Percentiles rank a stretch among this genome's conserved stretches.
These are phyloP conservation scores for Quercus tomentella DNA, from an alignment of 331 rosid genomes.

Conservation along the genomic window DNA sequence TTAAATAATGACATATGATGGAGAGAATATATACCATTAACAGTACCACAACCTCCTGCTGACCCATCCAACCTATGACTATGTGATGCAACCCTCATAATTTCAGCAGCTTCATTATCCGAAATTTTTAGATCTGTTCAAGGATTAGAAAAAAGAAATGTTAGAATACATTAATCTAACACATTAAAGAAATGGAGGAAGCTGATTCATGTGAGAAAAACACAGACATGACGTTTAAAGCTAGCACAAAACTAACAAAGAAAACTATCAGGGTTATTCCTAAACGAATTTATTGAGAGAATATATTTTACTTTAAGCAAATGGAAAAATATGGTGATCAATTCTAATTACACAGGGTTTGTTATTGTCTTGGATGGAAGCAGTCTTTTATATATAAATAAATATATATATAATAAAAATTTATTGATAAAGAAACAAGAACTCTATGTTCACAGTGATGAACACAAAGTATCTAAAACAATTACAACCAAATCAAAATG, in stretches of 20 bases:
- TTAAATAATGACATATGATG: conserved; percentile 4
- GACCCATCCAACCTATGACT: conserved; percentile 44
- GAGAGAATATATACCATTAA: conserved; percentile 46
- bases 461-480: no score
- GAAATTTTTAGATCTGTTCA: conserved; percentile 58
- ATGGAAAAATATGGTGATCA: no score
- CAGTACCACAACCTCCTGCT: conserved; percentile 28
- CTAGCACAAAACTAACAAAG: background rate
- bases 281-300: no score
- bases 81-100: conserved; percentile 54
- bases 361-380: background rate
- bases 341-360: no score
- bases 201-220: background rate
- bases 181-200: background rate
- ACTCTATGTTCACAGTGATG: no score
- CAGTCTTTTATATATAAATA: no score
- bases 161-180: background rate
- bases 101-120: conserved; percentile 60
- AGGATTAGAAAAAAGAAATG: background rate
- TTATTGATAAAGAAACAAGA: no score
- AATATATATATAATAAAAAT: no score
- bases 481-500: no score
- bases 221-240: background rate
- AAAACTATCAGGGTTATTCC: background rate
- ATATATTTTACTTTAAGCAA: no score